Evolutionary conservation across 2,329 filamentous ascomycete species (phyloP).

Genomic region (Nothophoma quercina): DNA sequence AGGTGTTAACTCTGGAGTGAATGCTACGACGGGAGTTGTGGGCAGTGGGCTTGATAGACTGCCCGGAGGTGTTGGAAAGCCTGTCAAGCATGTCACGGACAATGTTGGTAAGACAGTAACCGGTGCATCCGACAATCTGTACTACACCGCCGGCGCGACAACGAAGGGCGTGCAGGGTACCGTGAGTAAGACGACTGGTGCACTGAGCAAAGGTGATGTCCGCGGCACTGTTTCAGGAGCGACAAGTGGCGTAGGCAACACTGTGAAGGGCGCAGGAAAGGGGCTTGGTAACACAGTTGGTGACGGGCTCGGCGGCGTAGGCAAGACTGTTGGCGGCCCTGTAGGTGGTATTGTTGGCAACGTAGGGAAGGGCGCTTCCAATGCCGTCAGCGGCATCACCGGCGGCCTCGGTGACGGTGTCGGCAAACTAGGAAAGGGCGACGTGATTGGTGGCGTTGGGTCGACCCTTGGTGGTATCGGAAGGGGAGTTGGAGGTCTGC

Average conservation of each 20-base stretch:
- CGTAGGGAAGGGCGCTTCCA: slow-evolving; percentile 52
- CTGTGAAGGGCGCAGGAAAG: slow-evolving; percentile 45
- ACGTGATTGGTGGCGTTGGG: slow-evolving; percentile 54
- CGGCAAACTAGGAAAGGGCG: slow-evolving; percentile 54
- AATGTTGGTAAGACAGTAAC: slow-evolving; percentile 54
- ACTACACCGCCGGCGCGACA: slow-evolving; percentile 51
- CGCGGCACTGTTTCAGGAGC: slow-evolving; percentile 50
- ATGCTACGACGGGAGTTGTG: slow-evolving; percentile 46
- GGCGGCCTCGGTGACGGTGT: slow-evolving; percentile 56
- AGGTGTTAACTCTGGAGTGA: slow-evolving; percentile 47
- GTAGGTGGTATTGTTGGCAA: slow-evolving; percentile 53
- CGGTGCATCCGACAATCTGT: slow-evolving; percentile 49
- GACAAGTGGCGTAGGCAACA: slow-evolving; percentile 48
- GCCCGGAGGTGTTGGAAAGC: slow-evolving; percentile 45
- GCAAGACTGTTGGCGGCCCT: slow-evolving; percentile 48
- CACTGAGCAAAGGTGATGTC: slow-evolving; percentile 53
- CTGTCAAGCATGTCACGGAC: slow-evolving; percentile 51
- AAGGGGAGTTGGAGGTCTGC: slow-evolving; percentile 47
- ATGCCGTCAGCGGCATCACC: slow-evolving; percentile 52
- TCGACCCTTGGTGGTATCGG: slow-evolving; percentile 53
- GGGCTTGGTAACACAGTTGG: slow-evolving; percentile 47
- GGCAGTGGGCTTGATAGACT: slow-evolving; percentile 49
- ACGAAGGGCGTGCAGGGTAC: slow-evolving; percentile 54
- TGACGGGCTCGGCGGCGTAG: slow-evolving; percentile 50
- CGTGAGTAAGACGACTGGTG: slow-evolving; percentile 54